Evolutionary conservation across 148 eudicot species (phyloP), one percentile per base, ranked within the genome.

Genomic region (Polygonum maritimum): DNA sequence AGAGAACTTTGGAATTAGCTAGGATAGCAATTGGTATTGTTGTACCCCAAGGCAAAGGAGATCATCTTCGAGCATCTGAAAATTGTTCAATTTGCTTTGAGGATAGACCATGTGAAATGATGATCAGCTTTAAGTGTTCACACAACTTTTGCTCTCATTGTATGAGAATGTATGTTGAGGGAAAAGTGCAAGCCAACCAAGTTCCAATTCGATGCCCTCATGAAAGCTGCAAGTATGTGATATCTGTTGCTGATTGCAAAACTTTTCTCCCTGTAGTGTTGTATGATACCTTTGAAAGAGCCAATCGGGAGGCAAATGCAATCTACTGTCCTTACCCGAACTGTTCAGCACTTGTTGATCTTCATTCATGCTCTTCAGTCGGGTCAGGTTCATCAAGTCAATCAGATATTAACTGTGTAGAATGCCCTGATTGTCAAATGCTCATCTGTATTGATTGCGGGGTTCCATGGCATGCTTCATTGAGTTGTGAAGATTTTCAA

Each of bases 81-180:
- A 84, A 48, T 47, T 92, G 97, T 74, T 87, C 89, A 54, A 83
- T 89, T 75, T 92, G 97, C 71, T 84, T 93, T 18, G 87, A 92
- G 74, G 90, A 90, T 74, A 90, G 86, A 81, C 88, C 85, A 73
- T 44, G 81, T 22, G 62, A 75, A 48, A 87, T 90, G 93, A 85
- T 84, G 82, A 74, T 87, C 71, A 81, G 77, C 7, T 74, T 92
- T 70, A 86, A 82, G 80, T 92, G 97, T 65, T 86, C 89, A 67
- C 95, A 92, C 83, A 87, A 82, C 76, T 89, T 84, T 78, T 92
- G 97, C 81, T 92, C 97, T 47, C 89, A 82, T 76, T 92, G 97
- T 78, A 85, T 92, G 86, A 92, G 78, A 79, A 77, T 85, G 8
- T 86, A 90, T 78, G 91, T 91, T 35, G 90, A 90, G 45, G 89